Percentiles rank a stretch among this genome's conserved stretches.
Evolutionary conservation across 768 basidiomycete genomes (phyloP).

Genomic region (Suillus cothurnatus): DNA sequence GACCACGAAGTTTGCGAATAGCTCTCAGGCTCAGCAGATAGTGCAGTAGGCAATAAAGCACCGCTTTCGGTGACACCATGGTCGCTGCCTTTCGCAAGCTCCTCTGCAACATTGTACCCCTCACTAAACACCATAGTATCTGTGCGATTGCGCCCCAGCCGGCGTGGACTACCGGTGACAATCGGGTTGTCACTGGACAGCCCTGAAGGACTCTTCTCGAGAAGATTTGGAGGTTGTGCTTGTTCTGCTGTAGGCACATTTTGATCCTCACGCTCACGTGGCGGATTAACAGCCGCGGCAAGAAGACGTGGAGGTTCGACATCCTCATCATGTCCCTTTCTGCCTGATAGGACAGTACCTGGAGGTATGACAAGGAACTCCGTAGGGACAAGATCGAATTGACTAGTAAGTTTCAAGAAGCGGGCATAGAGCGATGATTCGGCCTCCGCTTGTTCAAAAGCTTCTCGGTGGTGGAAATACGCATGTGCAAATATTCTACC

Average conservation of each 20-base stretch:
- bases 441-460: constrained; percentile 87
- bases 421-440: constrained; percentile 90
- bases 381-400: constrained; percentile 78
- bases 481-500: constrained; percentile 97
- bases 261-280: constrained; percentile 13
- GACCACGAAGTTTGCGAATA: constrained; percentile 14
- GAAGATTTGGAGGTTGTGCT: constrained; percentile 12
- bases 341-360: constrained; percentile 34
- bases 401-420: constrained; percentile 80
- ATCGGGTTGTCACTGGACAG: constrained; percentile 17
- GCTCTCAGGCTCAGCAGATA: constrained; percentile 15
- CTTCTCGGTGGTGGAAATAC: constrained; percentile 92
- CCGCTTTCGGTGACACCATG: background rate
- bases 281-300: constrained; percentile 42
- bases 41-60: constrained; percentile 17
- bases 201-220: constrained; percentile 26
- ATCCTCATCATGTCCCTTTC: constrained; percentile 27
- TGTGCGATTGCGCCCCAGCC: constrained; percentile 57
- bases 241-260: constrained; percentile 15
- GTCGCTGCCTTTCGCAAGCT: constrained; percentile 32
- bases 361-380: constrained; percentile 85
- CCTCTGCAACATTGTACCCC: constrained; percentile 39
- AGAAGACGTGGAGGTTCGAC: constrained; percentile 43
- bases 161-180: constrained; percentile 44
- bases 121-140: constrained; percentile 77